Evolutionary conservation across 179 eudicot genomes (phyloP).

Genomic region (Drosera spatulata): DNA sequence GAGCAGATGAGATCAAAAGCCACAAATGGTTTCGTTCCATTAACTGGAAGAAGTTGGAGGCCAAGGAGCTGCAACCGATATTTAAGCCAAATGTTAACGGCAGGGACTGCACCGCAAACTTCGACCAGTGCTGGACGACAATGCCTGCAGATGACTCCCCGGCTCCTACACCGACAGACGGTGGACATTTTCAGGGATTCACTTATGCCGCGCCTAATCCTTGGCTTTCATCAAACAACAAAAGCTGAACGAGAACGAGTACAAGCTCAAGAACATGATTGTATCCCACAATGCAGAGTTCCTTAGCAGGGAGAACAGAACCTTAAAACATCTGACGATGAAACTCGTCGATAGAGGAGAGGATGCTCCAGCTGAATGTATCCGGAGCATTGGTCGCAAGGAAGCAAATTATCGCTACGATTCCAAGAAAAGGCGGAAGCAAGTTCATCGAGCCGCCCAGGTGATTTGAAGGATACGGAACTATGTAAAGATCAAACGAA

Average conservation of each 20-base stretch:
- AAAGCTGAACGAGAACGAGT: neutral
- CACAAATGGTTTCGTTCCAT: constrained; percentile 81
- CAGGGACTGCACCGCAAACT: constrained; percentile 76
- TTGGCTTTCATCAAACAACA: constrained; percentile 43
- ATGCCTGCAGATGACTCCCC: constrained; percentile 91
- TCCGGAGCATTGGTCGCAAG: too few relatives aligned
- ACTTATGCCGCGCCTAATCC: constrained; percentile 82
- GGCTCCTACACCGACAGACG: constrained; percentile 70
- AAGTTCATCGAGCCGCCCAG: too few relatives aligned
- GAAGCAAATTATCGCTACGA: too few relatives aligned
- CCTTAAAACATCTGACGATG: too few relatives aligned
- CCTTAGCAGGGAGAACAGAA: too few relatives aligned
- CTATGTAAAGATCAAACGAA: too few relatives aligned
- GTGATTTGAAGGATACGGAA: too few relatives aligned
- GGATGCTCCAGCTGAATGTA: too few relatives aligned
- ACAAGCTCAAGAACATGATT: too few relatives aligned
- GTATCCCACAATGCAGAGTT: too few relatives aligned
- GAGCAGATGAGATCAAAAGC: constrained; percentile 65
- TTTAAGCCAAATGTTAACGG: constrained; percentile 83
- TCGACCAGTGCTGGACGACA: constrained; percentile 81
- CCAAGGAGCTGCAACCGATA: constrained; percentile 57
- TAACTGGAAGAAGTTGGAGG: constrained; percentile 89
- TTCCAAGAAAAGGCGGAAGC: too few relatives aligned
- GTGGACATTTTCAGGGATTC: constrained; percentile 68
- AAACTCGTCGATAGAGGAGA: too few relatives aligned